phyloP scores from a whole-genome alignment of 805 yeast species.

The Ogataea polymorpha region DNA sequence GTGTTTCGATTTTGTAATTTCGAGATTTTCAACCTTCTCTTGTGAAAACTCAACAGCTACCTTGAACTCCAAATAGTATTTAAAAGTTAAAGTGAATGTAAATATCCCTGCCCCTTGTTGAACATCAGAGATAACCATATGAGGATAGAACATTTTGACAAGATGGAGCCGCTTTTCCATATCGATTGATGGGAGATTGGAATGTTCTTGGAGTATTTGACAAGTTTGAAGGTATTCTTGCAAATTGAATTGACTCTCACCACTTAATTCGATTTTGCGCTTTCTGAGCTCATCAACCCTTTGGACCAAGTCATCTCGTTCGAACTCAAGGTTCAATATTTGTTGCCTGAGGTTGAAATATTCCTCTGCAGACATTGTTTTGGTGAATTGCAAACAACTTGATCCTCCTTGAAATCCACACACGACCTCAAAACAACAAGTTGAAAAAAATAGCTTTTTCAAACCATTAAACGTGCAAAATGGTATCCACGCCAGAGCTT shows the following conservation, averaged over 20 bases:
- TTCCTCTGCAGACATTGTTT: constrained; percentile 12
- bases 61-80: constrained; percentile 15
- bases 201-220: constrained; percentile 17
- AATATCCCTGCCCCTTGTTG: constrained; percentile 3
- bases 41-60: constrained; percentile 11
- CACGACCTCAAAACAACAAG: constrained; percentile 2
- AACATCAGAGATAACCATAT: constrained; percentile 22
- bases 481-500: constrained; percentile 37
- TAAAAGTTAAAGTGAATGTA: constrained; percentile 15
- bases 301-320: constrained; percentile 2
- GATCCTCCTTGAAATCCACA: background rate
- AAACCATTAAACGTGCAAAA: constrained; percentile 3
- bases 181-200: constrained; percentile 30
- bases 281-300: constrained; percentile 3
- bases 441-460: background rate
- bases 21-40: constrained; percentile 15
- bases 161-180: constrained; percentile 23
- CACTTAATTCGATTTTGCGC: background rate
- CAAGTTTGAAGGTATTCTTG: constrained; percentile 18
- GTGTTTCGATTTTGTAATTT: constrained; percentile 6
- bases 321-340: constrained; percentile 6
- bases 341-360: constrained; percentile 7
- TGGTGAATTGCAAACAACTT: constrained; percentile 3
- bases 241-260: constrained; percentile 13
- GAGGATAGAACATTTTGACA: constrained; percentile 27